Conservation (phyloP, 352 stramenopile species). For the Phytophthora aleatoria region DNA sequence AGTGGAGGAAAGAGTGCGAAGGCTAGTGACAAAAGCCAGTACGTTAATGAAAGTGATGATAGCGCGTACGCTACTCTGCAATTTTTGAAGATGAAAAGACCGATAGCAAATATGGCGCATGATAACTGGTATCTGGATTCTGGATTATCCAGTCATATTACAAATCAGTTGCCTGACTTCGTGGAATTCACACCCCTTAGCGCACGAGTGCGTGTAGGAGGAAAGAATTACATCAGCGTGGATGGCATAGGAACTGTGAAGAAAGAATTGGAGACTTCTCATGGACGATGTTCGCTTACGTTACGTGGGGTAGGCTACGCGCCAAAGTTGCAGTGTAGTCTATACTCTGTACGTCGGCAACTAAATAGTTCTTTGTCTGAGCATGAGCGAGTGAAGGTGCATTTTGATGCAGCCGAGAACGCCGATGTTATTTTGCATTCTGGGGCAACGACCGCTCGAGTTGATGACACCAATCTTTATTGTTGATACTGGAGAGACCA, state of each 20-base stretch:
- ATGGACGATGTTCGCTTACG: not conserved
- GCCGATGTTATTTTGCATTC: slow-evolving; percentile 3
- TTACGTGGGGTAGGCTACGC: slow-evolving; percentile 4
- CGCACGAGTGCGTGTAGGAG: slow-evolving; percentile 5
- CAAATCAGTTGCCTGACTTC: slow-evolving; percentile 12
- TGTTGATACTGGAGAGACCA: not conserved
- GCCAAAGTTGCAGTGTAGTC: slow-evolving; percentile 6
- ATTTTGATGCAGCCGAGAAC: slow-evolving; percentile 2
- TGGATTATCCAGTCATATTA: slow-evolving; percentile 15
- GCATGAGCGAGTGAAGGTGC: slow-evolving; percentile 2
- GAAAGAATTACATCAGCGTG: slow-evolving; percentile 6
- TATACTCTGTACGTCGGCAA: slow-evolving; percentile 8
- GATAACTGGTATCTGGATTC: slow-evolving; percentile 19
- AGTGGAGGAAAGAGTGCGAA: slow-evolving; percentile 10
- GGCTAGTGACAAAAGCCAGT: not conserved
- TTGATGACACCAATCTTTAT: not conserved
- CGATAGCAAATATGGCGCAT: slow-evolving; percentile 3
- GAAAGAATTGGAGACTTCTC: slow-evolving; percentile 7
- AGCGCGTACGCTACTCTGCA: slow-evolving; percentile 6
- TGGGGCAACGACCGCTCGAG: not conserved
- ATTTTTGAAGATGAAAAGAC: slow-evolving; percentile 13
- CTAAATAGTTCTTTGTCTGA: not conserved
- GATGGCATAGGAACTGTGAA: slow-evolving; percentile 14
- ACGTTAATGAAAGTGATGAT: slow-evolving; percentile 17
- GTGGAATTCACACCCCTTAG: slow-evolving; percentile 12